A percentile compares a stretch with the other conserved stretches of the same genome.
Conservation (phyloP, 177 flowering plant species). For the Vitis hybrid region DNA sequence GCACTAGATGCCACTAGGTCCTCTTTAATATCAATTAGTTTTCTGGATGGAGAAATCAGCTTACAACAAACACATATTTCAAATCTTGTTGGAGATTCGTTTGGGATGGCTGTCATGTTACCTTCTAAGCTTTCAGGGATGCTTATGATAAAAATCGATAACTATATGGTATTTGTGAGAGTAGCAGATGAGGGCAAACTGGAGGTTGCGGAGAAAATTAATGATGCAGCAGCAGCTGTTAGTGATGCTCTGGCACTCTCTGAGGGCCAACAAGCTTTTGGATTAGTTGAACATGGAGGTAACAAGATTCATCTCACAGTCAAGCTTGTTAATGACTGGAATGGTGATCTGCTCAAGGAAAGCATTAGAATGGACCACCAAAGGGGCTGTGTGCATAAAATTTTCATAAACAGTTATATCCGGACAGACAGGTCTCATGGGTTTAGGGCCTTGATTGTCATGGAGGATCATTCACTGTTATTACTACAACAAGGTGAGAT, state of each 20-base stretch:
- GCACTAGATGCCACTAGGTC: conserved; percentile 62
- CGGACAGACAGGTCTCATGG: conserved; percentile 85
- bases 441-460: conserved; percentile 90
- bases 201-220: conserved; percentile 54
- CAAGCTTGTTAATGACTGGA: conserved; percentile 59
- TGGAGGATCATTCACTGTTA: conserved; percentile 93
- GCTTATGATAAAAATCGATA: conserved; percentile 51
- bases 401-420: conserved; percentile 83
- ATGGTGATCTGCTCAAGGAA: conserved; percentile 59
- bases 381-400: conserved; percentile 69
- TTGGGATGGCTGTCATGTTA: conserved; percentile 49
- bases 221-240: conserved; percentile 44
- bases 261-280: conserved; percentile 75
- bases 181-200: conserved; percentile 47
- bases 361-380: conserved; percentile 57
- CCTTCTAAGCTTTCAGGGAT: conserved; percentile 55
- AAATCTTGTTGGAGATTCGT: conserved; percentile 50
- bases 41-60: conserved; percentile 50
- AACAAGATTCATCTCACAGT: conserved; percentile 58
- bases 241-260: conserved; percentile 71
- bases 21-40: conserved; percentile 42
- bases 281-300: conserved; percentile 52
- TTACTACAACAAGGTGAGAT: conserved; percentile 89
- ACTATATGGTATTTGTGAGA: conserved; percentile 37
- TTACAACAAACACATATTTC: conserved; percentile 50